Evolutionary conservation across 768 basidiomycete genomes (phyloP).

Genomic region (Terana coerulea): DNA sequence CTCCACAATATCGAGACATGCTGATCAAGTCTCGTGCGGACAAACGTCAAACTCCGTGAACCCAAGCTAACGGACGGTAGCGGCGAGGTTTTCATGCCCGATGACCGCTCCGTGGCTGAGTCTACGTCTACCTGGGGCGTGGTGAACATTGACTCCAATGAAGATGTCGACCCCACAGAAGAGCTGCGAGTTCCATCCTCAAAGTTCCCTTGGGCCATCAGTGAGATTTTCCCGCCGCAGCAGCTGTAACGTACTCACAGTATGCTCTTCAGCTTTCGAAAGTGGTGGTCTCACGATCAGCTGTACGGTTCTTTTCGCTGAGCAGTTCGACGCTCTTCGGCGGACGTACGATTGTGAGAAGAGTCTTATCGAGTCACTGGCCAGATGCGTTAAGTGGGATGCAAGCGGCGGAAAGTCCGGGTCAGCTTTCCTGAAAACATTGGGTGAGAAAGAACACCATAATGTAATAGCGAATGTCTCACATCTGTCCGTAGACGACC

Average conservation of each 20-base stretch:
- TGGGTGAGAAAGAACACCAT: conserved; percentile 52
- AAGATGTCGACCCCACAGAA: conserved; percentile 67
- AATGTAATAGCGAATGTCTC: no score
- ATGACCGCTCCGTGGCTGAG: conserved; percentile 77
- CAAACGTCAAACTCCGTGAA: conserved; percentile 61
- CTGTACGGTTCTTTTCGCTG: conserved; percentile 92
- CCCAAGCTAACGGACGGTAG: conserved; percentile 54
- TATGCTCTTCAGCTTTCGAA: conserved; percentile 64
- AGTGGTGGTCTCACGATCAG: conserved; percentile 88
- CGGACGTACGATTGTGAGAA: conserved; percentile 92
- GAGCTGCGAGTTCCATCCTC: conserved; percentile 73
- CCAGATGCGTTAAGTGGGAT: conserved; percentile 95
- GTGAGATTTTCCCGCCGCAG: conserved; percentile 38
- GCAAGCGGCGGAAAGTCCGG: conserved; percentile 95
- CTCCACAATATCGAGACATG: conserved; percentile 80
- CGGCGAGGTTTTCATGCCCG: conserved; percentile 89
- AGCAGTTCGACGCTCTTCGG: conserved; percentile 93
- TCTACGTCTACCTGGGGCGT: conserved; percentile 91
- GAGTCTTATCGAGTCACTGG: conserved; percentile 90
- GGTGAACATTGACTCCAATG: conserved; percentile 73
- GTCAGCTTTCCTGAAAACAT: conserved; percentile 93
- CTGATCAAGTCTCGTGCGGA: conserved; percentile 72
- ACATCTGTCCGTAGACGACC: conserved; percentile 63
- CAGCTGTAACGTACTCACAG: neutral
- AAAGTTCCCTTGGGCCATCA: conserved; percentile 77